These are phyloP conservation scores for Stephanodiscus minutulus DNA, from an alignment of 108 stramenopile genomes.

Conservation along the genomic window DNA sequence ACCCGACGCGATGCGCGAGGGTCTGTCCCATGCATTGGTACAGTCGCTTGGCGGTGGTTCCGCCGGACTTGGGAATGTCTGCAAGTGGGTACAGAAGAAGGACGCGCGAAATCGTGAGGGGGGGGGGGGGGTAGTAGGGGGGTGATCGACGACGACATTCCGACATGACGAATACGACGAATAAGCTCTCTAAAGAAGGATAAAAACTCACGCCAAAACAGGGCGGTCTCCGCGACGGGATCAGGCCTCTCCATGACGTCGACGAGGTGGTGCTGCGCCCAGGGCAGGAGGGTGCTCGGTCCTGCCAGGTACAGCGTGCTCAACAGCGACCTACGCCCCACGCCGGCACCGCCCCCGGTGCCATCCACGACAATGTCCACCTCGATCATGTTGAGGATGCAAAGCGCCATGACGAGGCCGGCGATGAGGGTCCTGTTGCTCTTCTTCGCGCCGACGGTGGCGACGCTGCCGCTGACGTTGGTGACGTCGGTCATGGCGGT, in stretches of 20 bases:
- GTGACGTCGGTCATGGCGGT: background rate
- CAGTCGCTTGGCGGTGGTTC: slow-evolving; percentile 39
- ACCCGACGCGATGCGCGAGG: slow-evolving; percentile 25
- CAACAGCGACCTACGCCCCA: slow-evolving; percentile 37
- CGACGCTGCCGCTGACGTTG: background rate
- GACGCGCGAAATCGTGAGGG: background rate
- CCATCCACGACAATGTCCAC: slow-evolving; percentile 4
- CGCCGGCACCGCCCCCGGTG: background rate
- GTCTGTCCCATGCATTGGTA: slow-evolving; percentile 27
- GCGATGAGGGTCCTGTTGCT: slow-evolving; percentile 3
- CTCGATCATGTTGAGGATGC: slow-evolving; percentile 16
- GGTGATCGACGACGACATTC: background rate
- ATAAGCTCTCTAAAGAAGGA: slow-evolving; percentile 15
- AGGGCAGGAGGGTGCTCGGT: slow-evolving; percentile 38
- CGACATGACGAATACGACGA: background rate
- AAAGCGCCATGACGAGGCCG: slow-evolving; percentile 8
- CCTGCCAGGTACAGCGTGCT: slow-evolving; percentile 30
- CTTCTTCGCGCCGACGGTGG: background rate
- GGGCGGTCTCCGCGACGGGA: slow-evolving; percentile 31
- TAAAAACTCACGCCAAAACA: slow-evolving; percentile 37
- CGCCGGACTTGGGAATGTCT: slow-evolving; percentile 46
- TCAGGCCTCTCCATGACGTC: slow-evolving; percentile 37
- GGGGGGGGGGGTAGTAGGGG: background rate
- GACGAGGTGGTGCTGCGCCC: slow-evolving; percentile 46
- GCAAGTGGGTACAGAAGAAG: background rate